Base-by-base conservation (phyloP, 768 basidiomycete genomes). In the Pulveroboletus sp. region DNA sequence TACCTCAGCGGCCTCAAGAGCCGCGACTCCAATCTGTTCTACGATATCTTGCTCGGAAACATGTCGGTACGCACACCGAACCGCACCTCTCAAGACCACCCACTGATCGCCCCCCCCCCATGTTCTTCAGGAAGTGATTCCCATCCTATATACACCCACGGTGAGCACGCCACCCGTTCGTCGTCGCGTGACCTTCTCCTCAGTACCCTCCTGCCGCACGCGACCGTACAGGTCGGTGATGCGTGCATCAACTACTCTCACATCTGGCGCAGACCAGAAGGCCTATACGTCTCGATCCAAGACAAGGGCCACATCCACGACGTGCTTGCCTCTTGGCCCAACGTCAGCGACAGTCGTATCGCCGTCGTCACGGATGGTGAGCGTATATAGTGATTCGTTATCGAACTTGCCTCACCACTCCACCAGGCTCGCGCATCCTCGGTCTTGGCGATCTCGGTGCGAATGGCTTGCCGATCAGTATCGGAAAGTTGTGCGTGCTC, bases 341-440 rank as follows among this genome's bases (percentile, higher is more conserved):
- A 69, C 36, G 65, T 64, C 35, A 56, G 69, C 44, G 68, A 71
- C 10, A 64, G 79, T 3, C 77, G 83, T 37, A 88, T 90, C 59
- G 76, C 82, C 36, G 87, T 90, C 51, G 86, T 90, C 47, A 89
- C 87, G 6, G 87, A 90, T 61, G 87, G 87, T 69, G 56, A 26
- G 58, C 42, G 28, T 17, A 10, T 11, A 11, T 7, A 10, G 27
- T 15, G 26, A 3, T 7, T 6, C 5, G 9, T 38, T 15, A 11
- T 40, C 14, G n/a, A 18, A 7, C 18, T 8, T 8, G 11, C n/a
- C 33, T 46, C 8, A 39, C 5, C 30, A 0, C 9, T 15, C 26
- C 14, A 9, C 18, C 10, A 55, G 85, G 80, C 45, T 84, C 82
- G 8, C 77, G 88, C 17, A 89, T 90, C 52, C 78, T 90, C 28